Base-by-base conservation (phyloP, 2,329 filamentous ascomycete genomes). In the Penicillium sp. region DNA sequence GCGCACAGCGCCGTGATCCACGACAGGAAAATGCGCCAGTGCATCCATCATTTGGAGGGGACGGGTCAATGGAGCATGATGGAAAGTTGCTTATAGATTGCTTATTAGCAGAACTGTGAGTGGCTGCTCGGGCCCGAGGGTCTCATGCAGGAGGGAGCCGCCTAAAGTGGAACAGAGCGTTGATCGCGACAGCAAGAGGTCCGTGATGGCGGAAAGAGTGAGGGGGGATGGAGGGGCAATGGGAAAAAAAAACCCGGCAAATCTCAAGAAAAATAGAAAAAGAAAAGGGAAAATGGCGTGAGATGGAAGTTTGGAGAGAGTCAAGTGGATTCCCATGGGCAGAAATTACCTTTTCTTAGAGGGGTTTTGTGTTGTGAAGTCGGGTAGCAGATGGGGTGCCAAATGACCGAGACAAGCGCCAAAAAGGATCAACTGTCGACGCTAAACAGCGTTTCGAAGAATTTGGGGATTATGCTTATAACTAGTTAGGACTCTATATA, bases 391-490 rank as follows among this genome's bases (percentile, higher is more conserved):
- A 52, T 35, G 26, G 31, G 37, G 35, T 49, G 35, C 56, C 26
- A 44, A 35, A 59, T 13, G 43, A 56, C 60, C 60, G 60, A 63
- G 56, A 63, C 58, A 57, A 57, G 58, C 60, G 58, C 60, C 37
- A 22, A 57, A 63, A 63, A 35, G 39, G 13, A 19, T 19, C 2
- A 19, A n/a, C 2, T 10, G 19, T 19, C 7, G 1, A 39, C 35
- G n/a, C 31, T 33, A 33, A 33, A 16, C 13, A n/a, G n/a, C n/a
- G 7, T 19, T 37, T 37, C 35, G 39, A 2, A 5, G 11, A 22
- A 42, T 11, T 42, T 13, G 29, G 11, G 4, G 1, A 13, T 31
- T 11, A 14, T 31, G 11, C 29, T 31, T 31, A 31, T 31, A 31
- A 3, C 29, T 29, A 29, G 27, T 14, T 31, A 2, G 9, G 27